Evolutionary conservation across 306 rosid species (phyloP).

Genomic region (Datisca glomerata): DNA sequence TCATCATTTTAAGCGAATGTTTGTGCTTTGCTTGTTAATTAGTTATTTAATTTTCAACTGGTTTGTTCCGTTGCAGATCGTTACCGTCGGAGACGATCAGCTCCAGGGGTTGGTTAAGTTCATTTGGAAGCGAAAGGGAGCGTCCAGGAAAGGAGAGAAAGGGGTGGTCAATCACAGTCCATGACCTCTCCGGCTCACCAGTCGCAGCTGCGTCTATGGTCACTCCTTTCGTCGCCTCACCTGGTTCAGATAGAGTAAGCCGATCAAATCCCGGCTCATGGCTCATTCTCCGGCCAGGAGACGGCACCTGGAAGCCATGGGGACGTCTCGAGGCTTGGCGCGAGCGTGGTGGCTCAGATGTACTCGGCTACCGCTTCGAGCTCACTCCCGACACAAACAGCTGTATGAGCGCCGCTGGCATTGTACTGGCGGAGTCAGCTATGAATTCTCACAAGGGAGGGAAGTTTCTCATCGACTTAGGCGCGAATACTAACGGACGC

Average conservation of each 20-base stretch:
- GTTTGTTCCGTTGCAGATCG: constrained; percentile 22
- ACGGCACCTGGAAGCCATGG: constrained; percentile 55
- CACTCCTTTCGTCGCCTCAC: constrained; percentile 50
- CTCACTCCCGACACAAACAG: constrained; percentile 41
- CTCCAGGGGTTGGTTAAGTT: constrained; percentile 39
- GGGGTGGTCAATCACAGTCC: constrained; percentile 57
- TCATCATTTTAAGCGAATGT: no score
- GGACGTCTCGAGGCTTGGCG: constrained; percentile 61
- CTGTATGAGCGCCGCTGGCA: constrained; percentile 34
- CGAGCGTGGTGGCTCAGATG: constrained; percentile 48
- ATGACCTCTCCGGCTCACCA: constrained; percentile 58
- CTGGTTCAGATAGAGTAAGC: constrained; percentile 56
- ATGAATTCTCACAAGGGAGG: constrained; percentile 40
- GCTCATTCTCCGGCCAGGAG: constrained; percentile 54
- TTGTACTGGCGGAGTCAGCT: constrained; percentile 52
- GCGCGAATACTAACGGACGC: constrained; percentile 5
- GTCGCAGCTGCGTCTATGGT: constrained; percentile 56
- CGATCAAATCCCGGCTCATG: constrained; percentile 55
- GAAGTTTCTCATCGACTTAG: constrained; percentile 30
- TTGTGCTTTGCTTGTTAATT: neutral
- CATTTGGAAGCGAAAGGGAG: constrained; percentile 57
- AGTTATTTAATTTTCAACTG: neutral
- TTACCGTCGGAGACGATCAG: constrained; percentile 25
- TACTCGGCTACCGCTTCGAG: constrained; percentile 43
- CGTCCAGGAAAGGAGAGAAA: constrained; percentile 47